Evolutionary conservation across 208 protist species (phyloP).

Genomic region (Phytomonas sp.): DNA sequence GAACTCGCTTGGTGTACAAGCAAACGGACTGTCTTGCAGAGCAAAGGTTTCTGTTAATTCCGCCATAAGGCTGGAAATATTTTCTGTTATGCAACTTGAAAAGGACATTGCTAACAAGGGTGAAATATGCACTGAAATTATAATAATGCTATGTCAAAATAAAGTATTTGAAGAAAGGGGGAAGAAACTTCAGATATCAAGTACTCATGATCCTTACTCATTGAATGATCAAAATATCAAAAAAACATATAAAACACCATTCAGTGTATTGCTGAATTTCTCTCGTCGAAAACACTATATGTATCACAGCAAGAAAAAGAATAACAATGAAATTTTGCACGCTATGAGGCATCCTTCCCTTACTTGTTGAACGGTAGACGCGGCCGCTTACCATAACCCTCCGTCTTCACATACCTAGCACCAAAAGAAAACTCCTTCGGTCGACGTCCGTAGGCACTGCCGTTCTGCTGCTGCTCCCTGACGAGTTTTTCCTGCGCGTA

Average conservation of each 20-base stretch:
- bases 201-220: too few species aligned
- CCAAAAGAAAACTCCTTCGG: slow-evolving; percentile 75
- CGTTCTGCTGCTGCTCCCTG: slow-evolving; percentile 65
- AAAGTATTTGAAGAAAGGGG: too few species aligned
- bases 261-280: too few species aligned
- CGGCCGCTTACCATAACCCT: slow-evolving; percentile 75
- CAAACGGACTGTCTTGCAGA: not conserved
- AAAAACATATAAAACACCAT: too few species aligned
- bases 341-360: not conserved
- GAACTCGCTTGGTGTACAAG: slow-evolving; percentile 19
- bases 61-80: too few species aligned
- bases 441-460: slow-evolving; percentile 56
- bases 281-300: not conserved
- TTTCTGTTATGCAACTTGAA: too few species aligned
- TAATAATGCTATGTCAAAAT: too few species aligned
- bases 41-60: too few species aligned
- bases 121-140: too few species aligned
- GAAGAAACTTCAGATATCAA: too few species aligned
- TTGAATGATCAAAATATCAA: too few species aligned
- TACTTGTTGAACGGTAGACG: slow-evolving; percentile 87
- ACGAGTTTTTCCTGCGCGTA: slow-evolving; percentile 86
- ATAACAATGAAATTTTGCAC: slow-evolving; percentile 9
- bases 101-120: too few species aligned
- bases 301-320: slow-evolving; percentile 11
- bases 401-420: slow-evolving; percentile 76